Evolutionary conservation across 2,329 filamentous ascomycete genomes (phyloP).

Genomic region (Colletotrichum sp.): DNA sequence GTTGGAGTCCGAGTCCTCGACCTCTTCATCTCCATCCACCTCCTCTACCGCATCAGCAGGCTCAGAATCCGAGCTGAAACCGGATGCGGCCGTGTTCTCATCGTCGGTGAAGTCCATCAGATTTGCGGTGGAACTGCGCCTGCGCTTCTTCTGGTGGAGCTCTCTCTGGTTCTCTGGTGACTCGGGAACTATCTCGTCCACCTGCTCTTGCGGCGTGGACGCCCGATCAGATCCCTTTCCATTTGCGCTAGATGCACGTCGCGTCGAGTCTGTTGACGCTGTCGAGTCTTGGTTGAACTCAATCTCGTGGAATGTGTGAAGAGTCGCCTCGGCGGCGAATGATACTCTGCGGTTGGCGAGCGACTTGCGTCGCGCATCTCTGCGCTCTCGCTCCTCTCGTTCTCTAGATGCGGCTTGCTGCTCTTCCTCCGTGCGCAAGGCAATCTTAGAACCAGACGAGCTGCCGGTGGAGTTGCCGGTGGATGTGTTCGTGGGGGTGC

Average conservation of each 20-base stretch:
- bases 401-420: conserved; percentile 73
- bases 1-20: conserved; percentile 44
- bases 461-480: conserved; percentile 31
- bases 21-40: conserved; percentile 56
- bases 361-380: conserved; percentile 91
- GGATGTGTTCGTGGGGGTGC: conserved; percentile 37
- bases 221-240: conserved; percentile 51
- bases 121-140: conserved; percentile 71
- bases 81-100: conserved; percentile 75
- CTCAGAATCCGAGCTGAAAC: conserved; percentile 73
- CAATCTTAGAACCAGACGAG: conserved; percentile 60
- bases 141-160: conserved; percentile 59
- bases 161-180: conserved; percentile 71
- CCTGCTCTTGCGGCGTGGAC: conserved; percentile 67
- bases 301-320: conserved; percentile 96
- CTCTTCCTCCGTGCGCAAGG: conserved; percentile 72
- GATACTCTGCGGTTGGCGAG: conserved; percentile 92
- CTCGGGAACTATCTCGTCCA: conserved; percentile 60
- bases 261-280: conserved; percentile 76
- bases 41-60: conserved; percentile 60
- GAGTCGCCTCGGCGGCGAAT: conserved; percentile 94
- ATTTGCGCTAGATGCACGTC: conserved; percentile 64
- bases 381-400: conserved; percentile 74
- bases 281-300: conserved; percentile 90
- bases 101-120: conserved; percentile 69